These are phyloP conservation scores for Blastobotrys aristatus DNA, from an alignment of 1,139 yeast genomes.

Conservation along the genomic window DNA sequence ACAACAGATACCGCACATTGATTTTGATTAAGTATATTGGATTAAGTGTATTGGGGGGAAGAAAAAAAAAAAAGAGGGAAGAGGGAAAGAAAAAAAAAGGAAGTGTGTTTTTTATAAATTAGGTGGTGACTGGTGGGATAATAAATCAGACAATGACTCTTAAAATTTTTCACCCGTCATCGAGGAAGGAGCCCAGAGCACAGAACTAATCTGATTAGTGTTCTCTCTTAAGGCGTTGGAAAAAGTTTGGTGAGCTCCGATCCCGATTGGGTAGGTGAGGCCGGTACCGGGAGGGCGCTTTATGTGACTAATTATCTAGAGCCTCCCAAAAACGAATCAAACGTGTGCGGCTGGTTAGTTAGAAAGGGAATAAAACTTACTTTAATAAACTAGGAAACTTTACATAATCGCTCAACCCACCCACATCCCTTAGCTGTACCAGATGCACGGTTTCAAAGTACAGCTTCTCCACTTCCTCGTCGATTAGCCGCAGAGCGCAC, in stretches of 20 bases:
- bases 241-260: too few species aligned
- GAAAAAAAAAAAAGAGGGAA: conserved; percentile 4
- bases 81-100: background rate
- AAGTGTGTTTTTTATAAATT: background rate
- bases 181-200: too few species aligned
- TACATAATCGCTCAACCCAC: conserved; percentile 10
- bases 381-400: conserved; percentile 5
- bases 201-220: too few species aligned
- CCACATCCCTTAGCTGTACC: conserved; percentile 10
- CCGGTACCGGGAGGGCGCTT: background rate
- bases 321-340: too few species aligned
- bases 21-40: too few species aligned
- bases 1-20: conserved; percentile 97
- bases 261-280: background rate
- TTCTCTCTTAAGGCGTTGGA: too few species aligned
- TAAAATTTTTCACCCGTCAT: too few species aligned
- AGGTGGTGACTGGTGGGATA: background rate
- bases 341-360: too few species aligned
- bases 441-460: conserved; percentile 5
- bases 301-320: too few species aligned
- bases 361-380: too few species aligned
- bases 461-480: conserved; percentile 7
- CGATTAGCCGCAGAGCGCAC: conserved; percentile 1
- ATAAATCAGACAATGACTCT: background rate
- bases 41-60: too few species aligned